Percentiles rank a stretch among this genome's conserved stretches.
Conservation (phyloP, 1,139 yeast species). For the Candida smagusa region DNA sequence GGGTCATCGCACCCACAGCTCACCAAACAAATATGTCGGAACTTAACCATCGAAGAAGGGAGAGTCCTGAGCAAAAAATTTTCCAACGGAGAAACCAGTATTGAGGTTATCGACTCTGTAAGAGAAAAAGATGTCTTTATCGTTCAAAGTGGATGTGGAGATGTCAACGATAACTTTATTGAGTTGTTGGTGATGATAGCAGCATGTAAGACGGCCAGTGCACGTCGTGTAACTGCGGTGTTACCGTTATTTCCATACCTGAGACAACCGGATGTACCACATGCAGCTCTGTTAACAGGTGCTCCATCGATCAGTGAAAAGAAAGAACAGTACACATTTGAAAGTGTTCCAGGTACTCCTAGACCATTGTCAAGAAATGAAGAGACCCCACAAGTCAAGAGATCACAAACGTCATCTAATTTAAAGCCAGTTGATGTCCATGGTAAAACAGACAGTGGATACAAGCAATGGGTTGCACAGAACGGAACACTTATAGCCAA, state of each 20-base stretch:
- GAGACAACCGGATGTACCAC: conserved; percentile 95
- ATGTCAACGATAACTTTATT: conserved; percentile 86
- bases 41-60: conserved; percentile 61
- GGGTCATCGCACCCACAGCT: conserved; percentile 73
- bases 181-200: conserved; percentile 85
- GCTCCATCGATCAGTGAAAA: conserved; percentile 43
- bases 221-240: conserved; percentile 90
- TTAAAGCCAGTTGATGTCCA: conserved; percentile 34
- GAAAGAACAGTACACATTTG: conserved; percentile 50
- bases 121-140: conserved; percentile 93
- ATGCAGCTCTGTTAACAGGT: conserved; percentile 61
- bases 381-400: background rate
- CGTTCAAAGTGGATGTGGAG: conserved; percentile 77
- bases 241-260: conserved; percentile 94
- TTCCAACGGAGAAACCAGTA: conserved; percentile 86
- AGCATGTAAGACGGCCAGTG: conserved; percentile 95
- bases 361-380: conserved; percentile 28
- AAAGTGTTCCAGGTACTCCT: conserved; percentile 66
- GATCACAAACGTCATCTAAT: background rate
- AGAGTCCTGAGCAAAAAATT: conserved; percentile 57
- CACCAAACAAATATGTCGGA: conserved; percentile 58
- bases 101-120: conserved; percentile 77
- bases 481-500: conserved; percentile 92
- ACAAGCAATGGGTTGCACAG: conserved; percentile 94
- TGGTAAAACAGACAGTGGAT: conserved; percentile 57